These are phyloP conservation scores for Ustilago curta DNA, from an alignment of 1,284 basidiomycete genomes.

Conservation along the genomic window DNA sequence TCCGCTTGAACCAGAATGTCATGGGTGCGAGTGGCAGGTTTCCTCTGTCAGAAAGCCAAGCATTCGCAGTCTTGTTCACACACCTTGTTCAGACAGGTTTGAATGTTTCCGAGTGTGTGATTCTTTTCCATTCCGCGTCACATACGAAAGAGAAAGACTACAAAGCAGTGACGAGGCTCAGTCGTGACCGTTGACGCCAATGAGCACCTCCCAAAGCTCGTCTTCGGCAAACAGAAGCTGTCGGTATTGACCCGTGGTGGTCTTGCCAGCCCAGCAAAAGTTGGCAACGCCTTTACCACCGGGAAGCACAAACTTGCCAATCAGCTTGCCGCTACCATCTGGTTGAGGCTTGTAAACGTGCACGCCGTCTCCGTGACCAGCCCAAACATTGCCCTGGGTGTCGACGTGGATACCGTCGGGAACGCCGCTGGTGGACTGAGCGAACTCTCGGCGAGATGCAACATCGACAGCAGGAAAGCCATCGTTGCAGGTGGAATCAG, in stretches of 20 bases:
- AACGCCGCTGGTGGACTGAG: constrained; percentile 33
- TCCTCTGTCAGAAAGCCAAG: background rate
- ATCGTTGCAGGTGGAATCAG: constrained; percentile 23
- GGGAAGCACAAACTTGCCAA: constrained; percentile 51
- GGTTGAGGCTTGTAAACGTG: constrained; percentile 46
- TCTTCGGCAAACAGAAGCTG: constrained; percentile 53
- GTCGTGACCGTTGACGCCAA: constrained; percentile 45
- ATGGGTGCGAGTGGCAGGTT: background rate
- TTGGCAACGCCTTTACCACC: constrained; percentile 49
- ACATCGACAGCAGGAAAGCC: constrained; percentile 33
- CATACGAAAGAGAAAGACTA: background rate
- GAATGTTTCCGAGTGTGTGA: too few relatives aligned
- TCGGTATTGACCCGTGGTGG: constrained; percentile 24
- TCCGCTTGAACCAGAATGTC: background rate
- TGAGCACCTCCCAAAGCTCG: constrained; percentile 49
- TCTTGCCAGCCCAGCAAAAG: constrained; percentile 54
- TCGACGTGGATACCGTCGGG: constrained; percentile 54
- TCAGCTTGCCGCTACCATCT: constrained; percentile 39
- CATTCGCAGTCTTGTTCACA: background rate
- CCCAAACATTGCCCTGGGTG: constrained; percentile 47
- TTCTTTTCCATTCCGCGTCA: constrained; percentile 1
- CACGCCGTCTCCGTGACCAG: constrained; percentile 49
- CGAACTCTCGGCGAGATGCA: constrained; percentile 25
- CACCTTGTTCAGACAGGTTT: background rate
- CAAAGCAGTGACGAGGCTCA: background rate